Percentiles rank a stretch among this genome's conserved stretches.
These are phyloP conservation scores for Picochlorum sp. DNA, from an alignment of 139 green algal genomes.

Conservation along the genomic window DNA sequence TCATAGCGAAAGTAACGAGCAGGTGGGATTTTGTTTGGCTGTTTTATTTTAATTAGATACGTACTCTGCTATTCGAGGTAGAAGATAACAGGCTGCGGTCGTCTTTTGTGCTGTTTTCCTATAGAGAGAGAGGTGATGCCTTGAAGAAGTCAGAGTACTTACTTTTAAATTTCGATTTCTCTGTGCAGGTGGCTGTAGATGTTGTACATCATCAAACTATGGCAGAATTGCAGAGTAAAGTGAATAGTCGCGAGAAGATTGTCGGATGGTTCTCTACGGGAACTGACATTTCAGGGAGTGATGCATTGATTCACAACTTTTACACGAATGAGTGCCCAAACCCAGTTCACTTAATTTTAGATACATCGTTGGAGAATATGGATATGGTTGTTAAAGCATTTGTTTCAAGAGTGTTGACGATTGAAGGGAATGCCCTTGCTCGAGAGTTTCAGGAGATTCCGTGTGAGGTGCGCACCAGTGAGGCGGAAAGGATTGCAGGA, in stretches of 20 bases:
- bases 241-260: slow-evolving; percentile 72
- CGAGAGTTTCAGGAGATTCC: slow-evolving; percentile 82
- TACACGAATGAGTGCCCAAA: slow-evolving; percentile 58
- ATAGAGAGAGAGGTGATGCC: too few species aligned
- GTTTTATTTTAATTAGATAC: too few species aligned
- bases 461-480: slow-evolving; percentile 56
- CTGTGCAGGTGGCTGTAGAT: slow-evolving; percentile 81
- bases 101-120: too few species aligned
- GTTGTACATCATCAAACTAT: slow-evolving; percentile 91
- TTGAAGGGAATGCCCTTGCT: slow-evolving; percentile 41
- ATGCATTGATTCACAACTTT: slow-evolving; percentile 88
- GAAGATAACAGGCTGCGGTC: too few species aligned
- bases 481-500: slow-evolving; percentile 55
- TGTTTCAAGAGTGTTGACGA: slow-evolving; percentile 45
- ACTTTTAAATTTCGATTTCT: background rate
- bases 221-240: slow-evolving; percentile 77
- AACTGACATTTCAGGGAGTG: slow-evolving; percentile 51
- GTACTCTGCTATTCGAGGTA: too few species aligned
- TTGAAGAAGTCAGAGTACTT: too few species aligned
- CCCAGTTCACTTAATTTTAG: slow-evolving; percentile 74
- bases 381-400: slow-evolving; percentile 56
- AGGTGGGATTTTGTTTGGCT: too few species aligned
- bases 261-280: slow-evolving; percentile 92
- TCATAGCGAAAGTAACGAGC: slow-evolving; percentile 83
- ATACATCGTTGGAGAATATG: slow-evolving; percentile 56